These are phyloP conservation scores for Phytopythium helicoides DNA, from an alignment of 352 stramenopile genomes.

Conservation along the genomic window DNA sequence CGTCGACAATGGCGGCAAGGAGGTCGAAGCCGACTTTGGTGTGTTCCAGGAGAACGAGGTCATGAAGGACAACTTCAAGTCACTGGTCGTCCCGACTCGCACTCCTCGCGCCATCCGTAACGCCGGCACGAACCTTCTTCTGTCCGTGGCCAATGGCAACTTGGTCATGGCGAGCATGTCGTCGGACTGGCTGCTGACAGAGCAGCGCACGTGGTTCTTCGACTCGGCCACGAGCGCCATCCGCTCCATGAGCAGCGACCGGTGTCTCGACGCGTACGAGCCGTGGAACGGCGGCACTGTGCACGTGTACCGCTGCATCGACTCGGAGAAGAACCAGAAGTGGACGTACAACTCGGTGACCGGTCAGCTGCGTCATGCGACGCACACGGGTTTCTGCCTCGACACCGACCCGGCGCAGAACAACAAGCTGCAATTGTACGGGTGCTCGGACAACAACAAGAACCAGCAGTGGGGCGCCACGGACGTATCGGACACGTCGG, in stretches of 20 bases:
- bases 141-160: conserved; percentile 36
- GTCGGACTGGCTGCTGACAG: conserved; percentile 40
- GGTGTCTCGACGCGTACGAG: conserved; percentile 64
- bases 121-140: conserved; percentile 17
- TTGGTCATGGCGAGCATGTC: conserved; percentile 42
- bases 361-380: conserved; percentile 37
- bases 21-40: conserved; percentile 68
- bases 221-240: conserved; percentile 42
- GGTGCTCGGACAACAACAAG: conserved; percentile 45
- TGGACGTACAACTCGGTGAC: conserved; percentile 55
- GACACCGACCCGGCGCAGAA: conserved; percentile 38
- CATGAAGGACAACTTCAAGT: conserved; percentile 61
- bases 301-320: conserved; percentile 52
- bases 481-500: conserved; percentile 7
- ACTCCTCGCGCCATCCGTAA: conserved; percentile 28
- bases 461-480: conserved; percentile 53
- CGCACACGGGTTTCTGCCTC: conserved; percentile 53
- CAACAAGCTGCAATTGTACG: conserved; percentile 63
- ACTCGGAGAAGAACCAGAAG: conserved; percentile 60
- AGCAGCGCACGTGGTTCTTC: conserved; percentile 71
- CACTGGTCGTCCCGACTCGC: conserved; percentile 32
- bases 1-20: conserved; percentile 33
- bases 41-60: conserved; percentile 44
- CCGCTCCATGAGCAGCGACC: conserved; percentile 66
- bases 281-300: conserved; percentile 42